A percentile compares a stretch with the other conserved stretches of the same genome.
These are phyloP conservation scores for Apiospora rasikravindrae DNA, from an alignment of 2,329 filamentous ascomycete genomes.

Conservation along the genomic window DNA sequence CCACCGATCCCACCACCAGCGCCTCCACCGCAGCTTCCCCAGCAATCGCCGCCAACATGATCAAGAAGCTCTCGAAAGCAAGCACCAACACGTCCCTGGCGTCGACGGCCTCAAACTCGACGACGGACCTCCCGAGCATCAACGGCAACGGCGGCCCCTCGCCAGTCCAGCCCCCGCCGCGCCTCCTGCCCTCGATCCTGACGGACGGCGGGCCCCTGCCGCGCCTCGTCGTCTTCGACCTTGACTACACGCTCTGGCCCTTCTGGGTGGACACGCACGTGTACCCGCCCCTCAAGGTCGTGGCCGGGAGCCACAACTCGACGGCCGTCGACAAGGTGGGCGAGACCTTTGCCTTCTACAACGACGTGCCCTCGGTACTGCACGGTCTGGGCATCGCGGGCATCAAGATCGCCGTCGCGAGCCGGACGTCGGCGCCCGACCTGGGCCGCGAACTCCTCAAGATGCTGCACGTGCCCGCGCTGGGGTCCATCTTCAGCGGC, in stretches of 20 bases:
- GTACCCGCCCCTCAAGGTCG: conserved; percentile 68
- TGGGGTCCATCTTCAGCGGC: conserved; percentile 28
- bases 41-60: conserved; percentile 22
- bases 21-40: not conserved
- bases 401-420: conserved; percentile 73
- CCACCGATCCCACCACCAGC: not conserved
- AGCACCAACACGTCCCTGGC: conserved; percentile 34
- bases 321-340: conserved; percentile 59
- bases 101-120: conserved; percentile 29
- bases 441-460: conserved; percentile 82
- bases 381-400: conserved; percentile 57
- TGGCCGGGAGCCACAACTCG: conserved; percentile 42
- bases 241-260: conserved; percentile 98
- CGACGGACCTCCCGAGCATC: conserved; percentile 6
- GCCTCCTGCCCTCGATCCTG: conserved; percentile 48
- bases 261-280: conserved; percentile 98
- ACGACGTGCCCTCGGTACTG: conserved; percentile 71
- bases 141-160: not conserved
- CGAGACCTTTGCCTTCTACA: conserved; percentile 74
- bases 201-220: conserved; percentile 72
- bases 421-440: conserved; percentile 79
- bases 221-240: conserved; percentile 86
- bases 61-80: conserved; percentile 37
- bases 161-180: conserved; percentile 13
- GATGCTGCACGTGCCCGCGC: conserved; percentile 65